Base-by-base conservation (phyloP, 2,329 filamentous ascomycete species). In the Ophiognomonia clavigignenti-juglandacearum region DNA sequence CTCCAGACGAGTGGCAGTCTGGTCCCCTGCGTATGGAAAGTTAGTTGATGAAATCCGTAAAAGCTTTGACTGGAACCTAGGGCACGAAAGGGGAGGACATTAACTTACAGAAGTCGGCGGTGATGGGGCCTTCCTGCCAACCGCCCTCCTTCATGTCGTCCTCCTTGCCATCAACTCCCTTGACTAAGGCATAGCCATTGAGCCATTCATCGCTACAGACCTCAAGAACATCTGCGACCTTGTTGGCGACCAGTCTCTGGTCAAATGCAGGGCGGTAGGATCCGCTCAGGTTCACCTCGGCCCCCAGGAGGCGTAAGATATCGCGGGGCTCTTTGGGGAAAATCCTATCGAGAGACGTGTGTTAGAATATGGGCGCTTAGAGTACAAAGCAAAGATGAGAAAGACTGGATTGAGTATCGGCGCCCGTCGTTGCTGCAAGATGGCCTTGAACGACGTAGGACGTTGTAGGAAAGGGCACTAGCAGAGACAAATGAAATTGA, bases 201-300 rank as follows among this genome's bases (percentile, higher is more conserved):
- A 52, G 46, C 50, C 50, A 52, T 24, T 52, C 50, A 6, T 52
- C 50, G 9, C 39, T 29, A 22, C 50, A 52, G 4, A 20, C 39
- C 24, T 52, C 50, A 20, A 52, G 42, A n/a, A 52, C 10, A 6
- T 52, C 39, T 20, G 50, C 50, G 3, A 52, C 34, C 16, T 46
- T 42, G 10, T 37, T 9, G 6, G 35, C 38, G 18, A 43, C 39
- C 4, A 29, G 2, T 23, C 19, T 23, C 42, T 52, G 50, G 42
- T 40, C 23, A 16, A 46, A 42, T 3, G 47, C 35, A 11, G 22
- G 43, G 35, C 43, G 47, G 3, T 8, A 29, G 8, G n/a, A 11
- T 11, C 7, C 14, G 5, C 16, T 45, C 2, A 10, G 24, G 14
- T 40, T 19, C 36, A 37, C 10, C 36, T 43, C 42, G 7, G 39